phyloP scores from a whole-genome alignment of 1,139 yeast species.

The Debaryomycetaceae sp. region DNA sequence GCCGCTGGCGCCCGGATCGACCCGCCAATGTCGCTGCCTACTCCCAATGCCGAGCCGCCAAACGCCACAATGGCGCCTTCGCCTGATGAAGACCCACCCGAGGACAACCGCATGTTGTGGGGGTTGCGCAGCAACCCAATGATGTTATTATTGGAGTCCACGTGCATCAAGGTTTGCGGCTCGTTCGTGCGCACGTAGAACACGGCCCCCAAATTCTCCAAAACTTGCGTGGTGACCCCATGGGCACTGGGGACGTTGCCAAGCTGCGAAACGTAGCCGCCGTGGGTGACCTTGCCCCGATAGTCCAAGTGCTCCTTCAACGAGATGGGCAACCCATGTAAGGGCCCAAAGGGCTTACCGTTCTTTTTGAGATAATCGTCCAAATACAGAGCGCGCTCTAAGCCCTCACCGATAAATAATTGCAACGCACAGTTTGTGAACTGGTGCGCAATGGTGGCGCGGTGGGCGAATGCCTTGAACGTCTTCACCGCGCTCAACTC shows the following conservation, averaged over 20 bases:
- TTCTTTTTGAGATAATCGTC: slow-evolving; percentile 46
- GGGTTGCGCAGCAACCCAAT: slow-evolving; percentile 39
- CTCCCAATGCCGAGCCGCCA: slow-evolving; percentile 63
- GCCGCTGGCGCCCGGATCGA: slow-evolving; percentile 76
- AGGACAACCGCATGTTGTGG: slow-evolving; percentile 33
- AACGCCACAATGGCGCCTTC: slow-evolving; percentile 68
- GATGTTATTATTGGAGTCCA: slow-evolving; percentile 39
- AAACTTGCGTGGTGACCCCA: slow-evolving; percentile 46
- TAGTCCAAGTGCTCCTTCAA: slow-evolving; percentile 68
- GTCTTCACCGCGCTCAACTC: slow-evolving; percentile 38
- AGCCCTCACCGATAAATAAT: slow-evolving; percentile 52
- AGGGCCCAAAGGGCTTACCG: slow-evolving; percentile 66
- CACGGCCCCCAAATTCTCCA: slow-evolving; percentile 64
- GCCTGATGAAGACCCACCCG: slow-evolving; percentile 73
- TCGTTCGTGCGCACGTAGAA: slow-evolving; percentile 46
- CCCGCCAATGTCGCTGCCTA: slow-evolving; percentile 80
- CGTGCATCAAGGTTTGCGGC: slow-evolving; percentile 48
- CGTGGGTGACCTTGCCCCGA: slow-evolving; percentile 55
- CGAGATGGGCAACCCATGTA: slow-evolving; percentile 78
- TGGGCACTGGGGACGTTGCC: slow-evolving; percentile 47
- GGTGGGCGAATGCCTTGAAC: slow-evolving; percentile 48
- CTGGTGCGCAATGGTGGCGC: slow-evolving; percentile 58
- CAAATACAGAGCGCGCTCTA: slow-evolving; percentile 48
- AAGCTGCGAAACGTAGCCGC: slow-evolving; percentile 55
- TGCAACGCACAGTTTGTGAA: slow-evolving; percentile 58